Evolutionary conservation across 2,329 filamentous ascomycete genomes (phyloP).

Genomic region (Corniculantispora saksenae): DNA sequence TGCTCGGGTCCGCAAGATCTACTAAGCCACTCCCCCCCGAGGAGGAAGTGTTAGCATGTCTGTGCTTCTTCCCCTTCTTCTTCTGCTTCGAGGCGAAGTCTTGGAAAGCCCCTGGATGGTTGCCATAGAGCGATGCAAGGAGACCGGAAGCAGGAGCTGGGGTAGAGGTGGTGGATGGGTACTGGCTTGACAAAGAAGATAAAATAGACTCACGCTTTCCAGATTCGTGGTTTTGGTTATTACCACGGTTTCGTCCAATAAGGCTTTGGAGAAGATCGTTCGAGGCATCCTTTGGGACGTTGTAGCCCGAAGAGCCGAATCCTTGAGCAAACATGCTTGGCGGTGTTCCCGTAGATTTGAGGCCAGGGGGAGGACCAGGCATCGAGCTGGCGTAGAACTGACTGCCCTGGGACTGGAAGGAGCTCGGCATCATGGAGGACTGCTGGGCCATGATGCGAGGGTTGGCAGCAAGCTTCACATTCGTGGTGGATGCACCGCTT

Average conservation of each 20-base stretch:
- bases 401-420: conserved; percentile 60
- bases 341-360: conserved; percentile 93
- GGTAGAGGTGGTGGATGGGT: conserved; percentile 79
- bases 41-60: conserved; percentile 99
- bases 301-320: conserved; percentile 74
- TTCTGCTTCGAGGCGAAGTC: conserved; percentile 95
- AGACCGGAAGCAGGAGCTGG: conserved; percentile 88
- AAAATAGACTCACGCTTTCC: conserved; percentile 99
- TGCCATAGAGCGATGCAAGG: conserved; percentile 88
- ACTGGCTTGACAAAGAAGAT: conserved; percentile 88
- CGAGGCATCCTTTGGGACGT: conserved; percentile 70
- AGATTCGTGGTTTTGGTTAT: conserved; percentile 75
- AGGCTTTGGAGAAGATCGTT: conserved; percentile 73
- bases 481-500: conserved; percentile 47
- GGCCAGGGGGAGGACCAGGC: conserved; percentile 87
- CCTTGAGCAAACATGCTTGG: conserved; percentile 93
- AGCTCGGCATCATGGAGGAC: conserved; percentile 78
- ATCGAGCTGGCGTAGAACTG: conserved; percentile 84
- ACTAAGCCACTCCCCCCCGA: conserved; percentile 98
- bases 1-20: conserved; percentile 99
- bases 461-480: conserved; percentile 77
- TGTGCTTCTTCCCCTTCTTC: conserved; percentile 99
- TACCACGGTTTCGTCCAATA: conserved; percentile 68
- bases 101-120: conserved; percentile 82
- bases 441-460: conserved; percentile 81